Conservation (phyloP, 2,329 filamentous ascomycete genomes). For the Rutstroemia sp. region DNA sequence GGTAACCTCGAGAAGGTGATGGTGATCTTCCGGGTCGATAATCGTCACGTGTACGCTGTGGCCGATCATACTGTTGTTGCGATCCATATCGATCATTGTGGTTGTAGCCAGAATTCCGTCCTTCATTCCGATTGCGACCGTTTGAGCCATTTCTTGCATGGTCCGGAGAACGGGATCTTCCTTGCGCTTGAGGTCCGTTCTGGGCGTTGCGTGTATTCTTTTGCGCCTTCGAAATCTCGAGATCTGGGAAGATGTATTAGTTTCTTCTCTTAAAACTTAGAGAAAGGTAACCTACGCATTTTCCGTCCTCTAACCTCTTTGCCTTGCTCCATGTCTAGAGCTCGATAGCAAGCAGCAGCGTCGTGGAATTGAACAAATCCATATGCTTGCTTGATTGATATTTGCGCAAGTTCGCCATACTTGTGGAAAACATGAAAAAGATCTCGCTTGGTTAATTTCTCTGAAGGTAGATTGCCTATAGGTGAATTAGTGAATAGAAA, state of each 20-base stretch:
- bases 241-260: constrained; percentile 45
- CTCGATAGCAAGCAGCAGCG: constrained; percentile 62
- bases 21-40: constrained; percentile 33
- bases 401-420: constrained; percentile 83
- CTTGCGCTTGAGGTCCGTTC: constrained; percentile 15
- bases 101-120: constrained; percentile 26
- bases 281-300: constrained; percentile 61
- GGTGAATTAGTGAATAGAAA: constrained; percentile 8
- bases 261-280: not conserved
- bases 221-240: constrained; percentile 85
- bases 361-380: constrained; percentile 94
- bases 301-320: constrained; percentile 79
- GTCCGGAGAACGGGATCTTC: constrained; percentile 58
- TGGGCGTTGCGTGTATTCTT: constrained; percentile 60
- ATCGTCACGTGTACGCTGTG: constrained; percentile 56
- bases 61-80: constrained; percentile 31
- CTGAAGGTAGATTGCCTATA: constrained; percentile 81
- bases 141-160: constrained; percentile 35
- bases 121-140: constrained; percentile 31
- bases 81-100: constrained; percentile 35
- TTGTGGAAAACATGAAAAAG: constrained; percentile 85
- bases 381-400: constrained; percentile 93
- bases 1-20: constrained; percentile 17
- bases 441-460: constrained; percentile 88
- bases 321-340: constrained; percentile 73